Conservation (phyloP, 2,329 filamentous ascomycete genomes). For the Colletotrichum horii region DNA sequence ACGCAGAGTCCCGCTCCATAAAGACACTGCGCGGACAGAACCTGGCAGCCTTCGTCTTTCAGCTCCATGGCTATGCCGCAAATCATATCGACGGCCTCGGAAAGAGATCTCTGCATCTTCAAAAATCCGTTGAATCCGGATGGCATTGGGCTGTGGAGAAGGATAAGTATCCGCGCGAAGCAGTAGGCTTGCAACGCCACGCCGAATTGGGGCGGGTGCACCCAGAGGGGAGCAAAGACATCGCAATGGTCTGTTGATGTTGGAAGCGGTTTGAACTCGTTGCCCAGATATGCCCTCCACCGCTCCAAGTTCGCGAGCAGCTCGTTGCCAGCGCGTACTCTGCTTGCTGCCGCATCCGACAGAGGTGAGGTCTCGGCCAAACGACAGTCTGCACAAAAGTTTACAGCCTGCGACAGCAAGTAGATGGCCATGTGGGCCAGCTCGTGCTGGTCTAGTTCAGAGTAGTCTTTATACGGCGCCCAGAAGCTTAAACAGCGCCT, state of each 20-base stretch:
- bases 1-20: conserved; percentile 48
- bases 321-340: conserved; percentile 20
- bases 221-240: conserved; percentile 51
- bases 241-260: conserved; percentile 27
- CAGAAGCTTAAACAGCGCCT: conserved; percentile 63
- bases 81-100: conserved; percentile 34
- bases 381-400: conserved; percentile 56
- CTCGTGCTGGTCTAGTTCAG: conserved; percentile 55
- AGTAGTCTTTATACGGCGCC: conserved; percentile 54
- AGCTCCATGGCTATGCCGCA: conserved; percentile 54
- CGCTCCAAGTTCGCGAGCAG: conserved; percentile 32
- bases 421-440: conserved; percentile 59
- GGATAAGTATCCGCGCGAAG: conserved; percentile 56
- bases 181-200: conserved; percentile 57
- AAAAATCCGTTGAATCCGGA: conserved; percentile 47
- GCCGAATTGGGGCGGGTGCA: conserved; percentile 52
- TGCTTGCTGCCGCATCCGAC: conserved; percentile 8
- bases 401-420: conserved; percentile 60
- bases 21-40: conserved; percentile 48
- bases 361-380: neutral
- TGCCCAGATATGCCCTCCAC: conserved; percentile 36
- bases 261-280: conserved; percentile 46
- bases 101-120: conserved; percentile 30
- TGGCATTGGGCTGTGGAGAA: conserved; percentile 25
- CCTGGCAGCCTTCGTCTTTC: conserved; percentile 42